Base-by-base conservation (phyloP, 2,329 filamentous ascomycete species). In the Fusarium albosuccineum region DNA sequence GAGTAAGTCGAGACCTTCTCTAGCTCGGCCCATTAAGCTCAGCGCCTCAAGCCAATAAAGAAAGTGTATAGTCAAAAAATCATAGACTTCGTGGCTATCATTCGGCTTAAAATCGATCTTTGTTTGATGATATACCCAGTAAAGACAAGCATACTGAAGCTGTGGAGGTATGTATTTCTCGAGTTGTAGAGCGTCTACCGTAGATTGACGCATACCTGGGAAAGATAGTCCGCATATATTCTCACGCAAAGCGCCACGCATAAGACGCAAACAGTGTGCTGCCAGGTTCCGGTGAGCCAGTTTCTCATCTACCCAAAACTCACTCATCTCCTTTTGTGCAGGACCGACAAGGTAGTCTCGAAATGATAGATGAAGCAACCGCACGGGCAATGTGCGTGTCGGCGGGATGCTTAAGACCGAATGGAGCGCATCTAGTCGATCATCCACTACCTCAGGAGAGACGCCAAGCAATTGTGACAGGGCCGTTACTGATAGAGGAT, bases 281-380 rank as follows among this genome's bases (percentile, higher is more conserved):
- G 56, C 57, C 1, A 70, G 13, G 5, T 9, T 10, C 2, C 22
- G 1, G 9, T 72, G 66, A 1, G 36, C 9, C 11, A 30, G 14
- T 6, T 27, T 8, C 8, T 67, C 56, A 10, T 70, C 50, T 9
- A 73, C 14, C 53, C 45, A 64, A n/a, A 73, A 71, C 63, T 60
- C 55, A 66, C 72, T 9, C 36, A 75, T 70, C 30, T 74, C n/a
- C n/a, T n/a, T n/a, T n/a, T n/a, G n/a, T n/a, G n/a, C 53, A 6
- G 44, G 4, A 54, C 78, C 64, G 9, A 63, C 1, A 1, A 72
- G 22, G 3, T 72, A 73, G 42, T 82, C 78, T 14, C 75, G 74
- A 50, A 82, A 82, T 0, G 80, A 81, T 10, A 77, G 58, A 46
- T 82, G 78, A 4, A 78, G 71, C 1, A 77, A 58, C 14, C 68